These are phyloP conservation scores for Saccharomyces jurei DNA, from an alignment of 805 yeast species.

Conservation along the genomic window DNA sequence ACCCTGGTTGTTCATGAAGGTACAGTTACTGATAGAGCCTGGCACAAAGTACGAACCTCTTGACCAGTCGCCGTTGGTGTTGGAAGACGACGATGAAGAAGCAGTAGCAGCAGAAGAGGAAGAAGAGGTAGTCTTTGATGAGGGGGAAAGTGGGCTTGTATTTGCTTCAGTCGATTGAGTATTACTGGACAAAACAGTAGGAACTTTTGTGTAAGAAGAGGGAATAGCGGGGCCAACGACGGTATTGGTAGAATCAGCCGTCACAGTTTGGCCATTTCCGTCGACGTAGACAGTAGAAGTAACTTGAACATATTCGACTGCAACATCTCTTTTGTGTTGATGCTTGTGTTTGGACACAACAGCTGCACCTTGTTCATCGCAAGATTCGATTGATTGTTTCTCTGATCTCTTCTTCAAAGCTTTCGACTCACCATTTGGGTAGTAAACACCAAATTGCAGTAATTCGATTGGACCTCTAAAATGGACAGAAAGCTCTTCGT, in stretches of 20 bases:
- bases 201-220: conserved; percentile 12
- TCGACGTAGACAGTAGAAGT: conserved; percentile 74
- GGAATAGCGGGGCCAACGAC: conserved; percentile 14
- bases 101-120: conserved; percentile 28
- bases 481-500: conserved; percentile 66
- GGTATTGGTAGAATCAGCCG: conserved; percentile 22
- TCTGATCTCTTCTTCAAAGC: conserved; percentile 39
- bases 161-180: conserved; percentile 15
- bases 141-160: conserved; percentile 14
- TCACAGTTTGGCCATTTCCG: conserved; percentile 37
- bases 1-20: conserved; percentile 83
- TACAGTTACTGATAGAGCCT: conserved; percentile 62
- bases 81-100: conserved; percentile 33
- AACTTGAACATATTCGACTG: conserved; percentile 58
- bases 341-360: conserved; percentile 31
- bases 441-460: conserved; percentile 76
- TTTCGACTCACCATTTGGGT: conserved; percentile 43
- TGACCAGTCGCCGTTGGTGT: conserved; percentile 53
- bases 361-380: background rate
- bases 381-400: conserved; percentile 17
- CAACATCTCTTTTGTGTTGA: conserved; percentile 53
- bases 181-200: conserved; percentile 15
- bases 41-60: conserved; percentile 71
- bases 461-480: conserved; percentile 68
- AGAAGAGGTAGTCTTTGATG: conserved; percentile 28